Evolutionary conservation across 192 early-diverging fungal genomes (phyloP), one percentile per base, ranked within the genome.

Genomic region (Backusella westeae): DNA sequence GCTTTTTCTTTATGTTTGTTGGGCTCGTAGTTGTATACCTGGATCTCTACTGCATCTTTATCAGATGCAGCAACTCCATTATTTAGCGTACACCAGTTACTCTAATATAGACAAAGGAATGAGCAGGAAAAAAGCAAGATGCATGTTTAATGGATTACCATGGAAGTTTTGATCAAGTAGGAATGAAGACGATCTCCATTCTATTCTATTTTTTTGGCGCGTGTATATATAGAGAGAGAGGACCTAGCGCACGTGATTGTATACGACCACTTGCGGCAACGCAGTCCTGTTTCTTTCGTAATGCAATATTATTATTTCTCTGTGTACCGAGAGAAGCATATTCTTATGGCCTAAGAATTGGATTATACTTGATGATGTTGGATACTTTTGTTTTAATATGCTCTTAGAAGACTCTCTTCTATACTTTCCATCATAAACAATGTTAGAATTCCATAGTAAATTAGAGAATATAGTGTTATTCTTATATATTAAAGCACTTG

Each of bases 51-150:
- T 14, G 71, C 69, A n/a, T 73, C 80, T 69, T 77, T 66, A 14
- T 77, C 71, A 23, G 77, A 67, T 6, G n/a, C 75, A 46, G 73
- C 46, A 3, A 63, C 67, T 19, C 69, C 65, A 38, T 77, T 52
- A 65, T 81, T 81, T 12, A 81, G 49, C 14, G 80, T 74, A 14
- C 75, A 29, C 80, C 80, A 81, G n/a, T 67, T 72, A 46, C 77
- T 73, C 75, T 81, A 72, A 63, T 21, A 26, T 63, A 63, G 15
- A 63, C 23, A 63, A 29, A 17, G 56, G 9, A 34, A 68, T 68
- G 29, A 34, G 38, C 9, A 59, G 6, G 29, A 14, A 21, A 63
- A 63, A 29, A 29, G 3, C 32, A 32, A 32, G 32, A 32, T 63
- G 4, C 23, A 10, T 63, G 0, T 4, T 63, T 63, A 29, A 29